These are phyloP conservation scores for Calocybe gangraenosa DNA, from an alignment of 768 basidiomycete genomes.

Conservation along the genomic window DNA sequence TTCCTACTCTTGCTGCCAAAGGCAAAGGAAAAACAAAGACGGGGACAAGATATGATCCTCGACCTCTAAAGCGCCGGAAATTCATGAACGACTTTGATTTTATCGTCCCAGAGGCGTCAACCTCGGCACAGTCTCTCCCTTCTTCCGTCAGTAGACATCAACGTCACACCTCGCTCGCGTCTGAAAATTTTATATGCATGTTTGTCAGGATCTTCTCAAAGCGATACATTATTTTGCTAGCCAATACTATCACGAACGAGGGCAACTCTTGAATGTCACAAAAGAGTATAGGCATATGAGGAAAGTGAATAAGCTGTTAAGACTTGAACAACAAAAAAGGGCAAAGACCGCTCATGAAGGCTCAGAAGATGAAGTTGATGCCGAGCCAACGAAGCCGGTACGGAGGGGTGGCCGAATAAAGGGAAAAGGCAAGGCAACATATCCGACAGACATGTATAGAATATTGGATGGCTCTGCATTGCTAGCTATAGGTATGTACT, in stretches of 20 bases:
- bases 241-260: slow-evolving; percentile 57
- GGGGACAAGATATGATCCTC: slow-evolving; percentile 20
- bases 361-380: slow-evolving; percentile 10
- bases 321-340: slow-evolving; percentile 14
- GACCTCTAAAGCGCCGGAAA: slow-evolving; percentile 35
- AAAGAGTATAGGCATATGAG: slow-evolving; percentile 41
- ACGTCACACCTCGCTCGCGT: too few relatives aligned
- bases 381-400: slow-evolving; percentile 5
- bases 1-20: background rate
- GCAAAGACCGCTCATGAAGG: slow-evolving; percentile 12
- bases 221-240: slow-evolving; percentile 43
- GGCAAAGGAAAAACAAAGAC: slow-evolving; percentile 8
- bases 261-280: slow-evolving; percentile 50
- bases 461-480: slow-evolving; percentile 70
- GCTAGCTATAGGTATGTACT: slow-evolving; percentile 58
- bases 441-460: slow-evolving; percentile 67
- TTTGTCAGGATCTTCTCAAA: slow-evolving; percentile 43
- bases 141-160: slow-evolving; percentile 52
- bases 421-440: slow-evolving; percentile 16
- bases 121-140: slow-evolving; percentile 28
- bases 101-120: slow-evolving; percentile 31
- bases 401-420: slow-evolving; percentile 16
- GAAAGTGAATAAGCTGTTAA: slow-evolving; percentile 26
- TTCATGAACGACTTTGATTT: slow-evolving; percentile 53
- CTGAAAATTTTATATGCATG: too few relatives aligned